phyloP scores from a whole-genome alignment of 2,329 filamentous ascomycete genomes.

The Sporothrix brunneoviolacea region DNA sequence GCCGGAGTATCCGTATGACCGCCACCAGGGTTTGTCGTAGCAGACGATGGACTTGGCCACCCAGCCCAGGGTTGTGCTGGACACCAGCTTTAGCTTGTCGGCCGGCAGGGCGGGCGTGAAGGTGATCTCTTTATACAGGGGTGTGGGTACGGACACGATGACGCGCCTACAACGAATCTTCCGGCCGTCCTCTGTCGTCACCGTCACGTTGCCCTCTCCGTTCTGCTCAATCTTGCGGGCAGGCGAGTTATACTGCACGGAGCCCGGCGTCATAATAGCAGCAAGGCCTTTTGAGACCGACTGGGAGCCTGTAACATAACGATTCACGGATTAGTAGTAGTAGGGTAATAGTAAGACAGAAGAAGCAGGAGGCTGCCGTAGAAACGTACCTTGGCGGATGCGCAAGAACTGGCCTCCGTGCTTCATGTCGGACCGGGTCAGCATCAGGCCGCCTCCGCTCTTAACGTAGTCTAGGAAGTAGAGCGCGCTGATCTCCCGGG shows the following conservation, averaged over 20 bases:
- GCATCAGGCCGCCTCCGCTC: slow-evolving; percentile 42
- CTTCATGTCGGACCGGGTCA: slow-evolving; percentile 46
- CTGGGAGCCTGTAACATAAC: no score
- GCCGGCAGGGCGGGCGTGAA: slow-evolving; percentile 39
- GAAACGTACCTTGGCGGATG: slow-evolving; percentile 40
- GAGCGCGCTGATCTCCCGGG: slow-evolving; percentile 41
- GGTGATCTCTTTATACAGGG: slow-evolving; percentile 25
- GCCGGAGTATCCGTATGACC: slow-evolving; percentile 35
- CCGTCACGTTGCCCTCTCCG: no score
- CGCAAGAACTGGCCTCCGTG: slow-evolving; percentile 48
- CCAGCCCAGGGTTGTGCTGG: slow-evolving; percentile 36
- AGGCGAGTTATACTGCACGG: no score
- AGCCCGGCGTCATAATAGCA: no score
- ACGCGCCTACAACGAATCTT: no score
- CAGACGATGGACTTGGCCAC: slow-evolving; percentile 45
- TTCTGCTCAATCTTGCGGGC: slow-evolving; percentile 9
- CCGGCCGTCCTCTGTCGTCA: neutral
- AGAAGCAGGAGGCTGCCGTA: no score
- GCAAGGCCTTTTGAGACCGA: no score
- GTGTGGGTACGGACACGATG: slow-evolving; percentile 14
- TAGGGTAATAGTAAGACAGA: no score
- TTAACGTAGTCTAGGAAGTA: slow-evolving; percentile 52
- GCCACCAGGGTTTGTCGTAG: slow-evolving; percentile 35
- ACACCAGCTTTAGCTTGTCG: slow-evolving; percentile 21
- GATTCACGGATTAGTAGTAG: no score